Conservation (phyloP, 2,329 filamentous ascomycete species). For the Furcasterigmium sp. region DNA sequence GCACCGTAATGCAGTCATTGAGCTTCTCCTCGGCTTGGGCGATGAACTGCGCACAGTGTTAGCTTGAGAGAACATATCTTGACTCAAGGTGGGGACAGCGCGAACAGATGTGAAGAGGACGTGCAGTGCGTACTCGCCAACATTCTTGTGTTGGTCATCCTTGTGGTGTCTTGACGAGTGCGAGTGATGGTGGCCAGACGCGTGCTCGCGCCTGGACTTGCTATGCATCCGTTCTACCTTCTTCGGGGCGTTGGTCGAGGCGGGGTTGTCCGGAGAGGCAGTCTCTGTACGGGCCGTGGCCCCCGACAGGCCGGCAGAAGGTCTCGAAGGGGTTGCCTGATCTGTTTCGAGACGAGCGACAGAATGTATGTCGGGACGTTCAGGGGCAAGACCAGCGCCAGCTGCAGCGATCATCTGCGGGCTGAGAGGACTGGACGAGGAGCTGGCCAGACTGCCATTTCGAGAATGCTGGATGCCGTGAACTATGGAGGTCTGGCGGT, state of each 20-base stretch:
- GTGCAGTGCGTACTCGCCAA: conserved; percentile 96
- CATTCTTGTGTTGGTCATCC: conserved; percentile 77
- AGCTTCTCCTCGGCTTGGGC: conserved; percentile 96
- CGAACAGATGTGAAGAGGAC: conserved; percentile 87
- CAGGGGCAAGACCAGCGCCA: conserved; percentile 47
- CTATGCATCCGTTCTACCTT: conserved; percentile 59
- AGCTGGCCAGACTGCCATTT: conserved; percentile 81
- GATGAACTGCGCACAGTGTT: conserved; percentile 61
- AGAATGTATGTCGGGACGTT: conserved; percentile 45
- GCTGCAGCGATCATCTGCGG: conserved; percentile 76
- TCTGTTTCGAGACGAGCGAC: conserved; percentile 42
- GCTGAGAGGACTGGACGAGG: conserved; percentile 78
- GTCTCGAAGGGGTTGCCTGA: conserved; percentile 25
- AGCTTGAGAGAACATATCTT: conserved; percentile 19
- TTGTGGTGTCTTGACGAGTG: conserved; percentile 67
- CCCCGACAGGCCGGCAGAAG: conserved; percentile 43
- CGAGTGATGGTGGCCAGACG: conserved; percentile 59
- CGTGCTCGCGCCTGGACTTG: conserved; percentile 65
- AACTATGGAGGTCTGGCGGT: conserved; percentile 94
- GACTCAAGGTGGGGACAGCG: too few relatives aligned
- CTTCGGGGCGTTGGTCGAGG: conserved; percentile 39
- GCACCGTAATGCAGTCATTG: conserved; percentile 75
- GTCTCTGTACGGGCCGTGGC: conserved; percentile 25
- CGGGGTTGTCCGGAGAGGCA: conserved; percentile 35
- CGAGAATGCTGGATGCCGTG: conserved; percentile 91